Conservation (phyloP, 148 eudicot genomes). For the Spergularia bocconei region DNA sequence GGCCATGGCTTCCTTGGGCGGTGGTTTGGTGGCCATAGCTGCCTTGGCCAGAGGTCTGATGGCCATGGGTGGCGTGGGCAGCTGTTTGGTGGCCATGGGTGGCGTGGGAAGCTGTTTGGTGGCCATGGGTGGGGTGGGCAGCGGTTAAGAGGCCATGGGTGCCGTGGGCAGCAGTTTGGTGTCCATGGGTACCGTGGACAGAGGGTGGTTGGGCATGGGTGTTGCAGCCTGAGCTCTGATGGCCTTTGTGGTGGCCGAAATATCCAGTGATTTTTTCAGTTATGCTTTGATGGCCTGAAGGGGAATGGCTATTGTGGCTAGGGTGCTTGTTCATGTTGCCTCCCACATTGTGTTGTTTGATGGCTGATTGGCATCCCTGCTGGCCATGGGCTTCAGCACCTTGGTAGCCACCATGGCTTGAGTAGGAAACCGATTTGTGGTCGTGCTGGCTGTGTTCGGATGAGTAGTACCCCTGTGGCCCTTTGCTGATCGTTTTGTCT, state of each 20-base stretch:
- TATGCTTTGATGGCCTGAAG: slow-evolving; percentile 13
- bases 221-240: slow-evolving; percentile 16
- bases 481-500: neutral
- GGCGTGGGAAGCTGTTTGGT: neutral
- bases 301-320: slow-evolving; percentile 3
- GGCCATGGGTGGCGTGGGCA: neutral
- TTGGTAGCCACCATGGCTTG: slow-evolving; percentile 17
- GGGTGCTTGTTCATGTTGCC: neutral
- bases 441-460: slow-evolving; percentile 9
- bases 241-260: slow-evolving; percentile 4
- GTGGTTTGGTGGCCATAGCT: neutral
- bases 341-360: slow-evolving; percentile 7
- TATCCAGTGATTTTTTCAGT: slow-evolving; percentile 11
- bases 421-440: slow-evolving; percentile 14
- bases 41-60: neutral
- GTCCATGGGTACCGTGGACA: neutral
- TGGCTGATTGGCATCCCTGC: slow-evolving; percentile 5
- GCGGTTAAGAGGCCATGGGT: neutral
- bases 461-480: slow-evolving; percentile 3
- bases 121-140: neutral
- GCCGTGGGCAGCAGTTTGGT: neutral
- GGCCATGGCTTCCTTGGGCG: neutral
- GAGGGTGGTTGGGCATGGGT: slow-evolving; percentile 7
- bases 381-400: neutral
- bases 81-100: slow-evolving; percentile 6